Conservation (phyloP, 345 rosid genomes). For the Noccaea caerulescens region DNA sequence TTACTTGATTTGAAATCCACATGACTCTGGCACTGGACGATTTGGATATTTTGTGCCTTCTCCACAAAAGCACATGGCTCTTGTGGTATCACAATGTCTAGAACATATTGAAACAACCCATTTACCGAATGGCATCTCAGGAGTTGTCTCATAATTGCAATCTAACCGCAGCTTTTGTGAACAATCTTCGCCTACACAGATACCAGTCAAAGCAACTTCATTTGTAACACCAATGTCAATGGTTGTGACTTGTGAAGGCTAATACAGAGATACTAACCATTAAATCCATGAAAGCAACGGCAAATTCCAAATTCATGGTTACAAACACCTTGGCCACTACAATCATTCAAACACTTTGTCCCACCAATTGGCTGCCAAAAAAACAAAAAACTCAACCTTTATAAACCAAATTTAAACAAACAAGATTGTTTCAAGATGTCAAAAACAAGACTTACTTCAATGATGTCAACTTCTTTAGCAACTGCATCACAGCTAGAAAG, state of each 20-base stretch:
- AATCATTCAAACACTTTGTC: constrained; percentile 62
- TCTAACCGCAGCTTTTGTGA: constrained; percentile 61
- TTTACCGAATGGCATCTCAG: constrained; percentile 77
- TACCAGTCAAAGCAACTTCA: background rate
- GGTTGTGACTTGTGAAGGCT: constrained; percentile 2
- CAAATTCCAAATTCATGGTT: constrained; percentile 80
- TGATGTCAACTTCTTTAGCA: constrained; percentile 54
- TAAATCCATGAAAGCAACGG: constrained; percentile 86
- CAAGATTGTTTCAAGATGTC: constrained; percentile 4
- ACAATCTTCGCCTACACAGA: constrained; percentile 75
- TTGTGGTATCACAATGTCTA: constrained; percentile 80
- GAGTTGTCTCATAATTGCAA: constrained; percentile 74
- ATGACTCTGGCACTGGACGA: constrained; percentile 87
- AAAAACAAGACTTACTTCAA: constrained; percentile 55
- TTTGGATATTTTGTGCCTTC: constrained; percentile 95
- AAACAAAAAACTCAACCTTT: constrained; percentile 22
- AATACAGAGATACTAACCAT: constrained; percentile 52
- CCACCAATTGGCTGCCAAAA: constrained; percentile 73
- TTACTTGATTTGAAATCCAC: constrained; percentile 84
- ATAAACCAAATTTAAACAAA: constrained; percentile 14
- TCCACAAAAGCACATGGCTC: constrained; percentile 98
- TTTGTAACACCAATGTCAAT: constrained; percentile 23
- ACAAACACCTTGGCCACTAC: constrained; percentile 90
- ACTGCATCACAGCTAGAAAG: constrained; percentile 82
- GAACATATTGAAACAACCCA: constrained; percentile 95